phyloP scores from a whole-genome alignment of 495 filamentous ascomycete genomes.

The Talaromyces borbonicus region DNA sequence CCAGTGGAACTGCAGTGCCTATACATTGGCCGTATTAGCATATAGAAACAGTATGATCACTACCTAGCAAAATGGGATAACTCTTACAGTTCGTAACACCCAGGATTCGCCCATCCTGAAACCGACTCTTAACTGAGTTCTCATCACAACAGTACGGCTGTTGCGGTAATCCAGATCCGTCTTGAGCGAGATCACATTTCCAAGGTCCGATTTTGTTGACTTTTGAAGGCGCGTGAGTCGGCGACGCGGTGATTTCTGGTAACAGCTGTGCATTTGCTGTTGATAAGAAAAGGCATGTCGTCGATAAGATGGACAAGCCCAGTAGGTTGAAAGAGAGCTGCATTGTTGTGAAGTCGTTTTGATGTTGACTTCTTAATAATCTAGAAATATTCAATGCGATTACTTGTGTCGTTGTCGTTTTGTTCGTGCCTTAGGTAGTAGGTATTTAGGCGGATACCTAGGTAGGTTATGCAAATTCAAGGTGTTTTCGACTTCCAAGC shows the following conservation, averaged over 20 bases:
- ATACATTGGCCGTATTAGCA: background rate
- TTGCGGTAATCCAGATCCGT: constrained; percentile 27
- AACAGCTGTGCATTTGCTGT: constrained; percentile 12
- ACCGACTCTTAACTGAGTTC: constrained; percentile 20
- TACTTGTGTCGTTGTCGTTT: no score
- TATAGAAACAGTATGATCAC: background rate
- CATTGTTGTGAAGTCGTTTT: no score
- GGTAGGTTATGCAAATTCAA: no score
- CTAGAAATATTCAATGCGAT: no score
- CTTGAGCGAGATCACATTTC: constrained; percentile 23
- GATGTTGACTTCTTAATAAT: no score
- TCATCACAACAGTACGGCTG: constrained; percentile 30
- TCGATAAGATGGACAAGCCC: background rate
- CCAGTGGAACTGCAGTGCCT: constrained; percentile 5
- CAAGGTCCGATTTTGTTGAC: constrained; percentile 10
- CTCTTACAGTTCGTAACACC: background rate
- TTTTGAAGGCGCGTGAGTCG: constrained; percentile 17
- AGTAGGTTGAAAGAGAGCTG: background rate
- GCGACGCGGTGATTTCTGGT: constrained; percentile 14
- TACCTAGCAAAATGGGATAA: background rate
- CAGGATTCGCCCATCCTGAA: constrained; percentile 2
- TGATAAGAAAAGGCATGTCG: constrained; percentile 14
- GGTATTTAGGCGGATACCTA: no score
- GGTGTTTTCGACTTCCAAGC: no score
- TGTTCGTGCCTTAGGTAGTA: no score